A percentile compares a stretch with the other conserved stretches of the same genome.
Conservation (phyloP, 1,284 basidiomycete genomes). For the Ustilago lituana region DNA sequence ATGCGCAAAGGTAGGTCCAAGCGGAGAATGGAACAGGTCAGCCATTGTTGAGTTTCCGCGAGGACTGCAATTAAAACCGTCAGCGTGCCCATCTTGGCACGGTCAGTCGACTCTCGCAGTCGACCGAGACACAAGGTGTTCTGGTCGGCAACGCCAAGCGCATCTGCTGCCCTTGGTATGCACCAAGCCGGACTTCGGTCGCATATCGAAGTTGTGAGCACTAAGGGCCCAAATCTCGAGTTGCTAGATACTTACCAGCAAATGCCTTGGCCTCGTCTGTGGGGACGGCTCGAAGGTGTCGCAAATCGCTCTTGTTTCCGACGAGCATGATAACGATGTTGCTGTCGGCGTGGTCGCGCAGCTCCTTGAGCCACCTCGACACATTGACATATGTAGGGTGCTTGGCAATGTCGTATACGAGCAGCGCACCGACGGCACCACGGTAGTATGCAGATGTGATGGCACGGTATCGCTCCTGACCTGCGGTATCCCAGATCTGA, state of each 20-base stretch:
- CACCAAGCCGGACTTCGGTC: too few relatives aligned
- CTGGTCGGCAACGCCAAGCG: too few relatives aligned
- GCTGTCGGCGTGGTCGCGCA: conserved; percentile 73
- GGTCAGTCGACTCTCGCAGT: too few relatives aligned
- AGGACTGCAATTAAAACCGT: too few relatives aligned
- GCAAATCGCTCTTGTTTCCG: conserved; percentile 91
- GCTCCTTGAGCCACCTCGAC: conserved; percentile 96
- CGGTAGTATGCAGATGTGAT: conserved; percentile 98
- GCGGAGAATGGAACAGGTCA: neutral
- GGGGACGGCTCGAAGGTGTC: conserved; percentile 92
- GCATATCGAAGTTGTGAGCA: too few relatives aligned
- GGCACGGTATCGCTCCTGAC: conserved; percentile 97
- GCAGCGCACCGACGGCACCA: conserved; percentile 80
- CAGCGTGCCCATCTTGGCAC: too few relatives aligned
- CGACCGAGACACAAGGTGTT: too few relatives aligned
- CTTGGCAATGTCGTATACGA: conserved; percentile 73
- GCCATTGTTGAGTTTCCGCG: too few relatives aligned
- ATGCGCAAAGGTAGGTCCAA: neutral
- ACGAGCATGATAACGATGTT: conserved; percentile 71
- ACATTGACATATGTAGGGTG: conserved; percentile 96
- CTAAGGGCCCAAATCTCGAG: too few relatives aligned
- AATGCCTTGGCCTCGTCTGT: conserved; percentile 75
- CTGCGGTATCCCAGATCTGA: conserved; percentile 98
- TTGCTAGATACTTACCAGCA: conserved; percentile 51
- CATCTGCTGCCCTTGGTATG: too few relatives aligned